A percentile compares a stretch with the other conserved stretches of the same genome.
These are phyloP conservation scores for Clonostachys chloroleuca DNA, from an alignment of 2,329 filamentous ascomycete genomes.

Conservation along the genomic window DNA sequence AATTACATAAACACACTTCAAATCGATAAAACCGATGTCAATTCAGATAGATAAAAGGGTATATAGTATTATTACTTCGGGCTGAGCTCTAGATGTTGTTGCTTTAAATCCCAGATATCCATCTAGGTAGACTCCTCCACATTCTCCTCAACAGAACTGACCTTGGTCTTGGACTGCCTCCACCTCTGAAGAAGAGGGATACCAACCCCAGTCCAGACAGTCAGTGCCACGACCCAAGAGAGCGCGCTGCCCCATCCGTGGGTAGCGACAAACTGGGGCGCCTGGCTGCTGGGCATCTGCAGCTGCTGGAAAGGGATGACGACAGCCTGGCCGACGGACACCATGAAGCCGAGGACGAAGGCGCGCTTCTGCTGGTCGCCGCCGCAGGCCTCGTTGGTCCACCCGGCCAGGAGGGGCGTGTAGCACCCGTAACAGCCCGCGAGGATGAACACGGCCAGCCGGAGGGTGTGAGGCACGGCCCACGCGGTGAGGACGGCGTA, in stretches of 20 bases:
- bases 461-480: constrained; percentile 26
- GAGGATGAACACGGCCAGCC: constrained; percentile 31
- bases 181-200: constrained; percentile 10
- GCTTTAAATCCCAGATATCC: too few species aligned
- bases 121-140: too few species aligned
- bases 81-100: too few species aligned
- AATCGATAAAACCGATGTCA: too few species aligned
- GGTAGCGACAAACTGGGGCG: constrained; percentile 23
- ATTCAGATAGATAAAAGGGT: too few species aligned
- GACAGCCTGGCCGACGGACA: constrained; percentile 26
- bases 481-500: constrained; percentile 30
- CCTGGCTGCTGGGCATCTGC: constrained; percentile 27
- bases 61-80: too few species aligned
- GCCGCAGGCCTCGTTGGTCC: constrained; percentile 32
- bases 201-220: constrained; percentile 23
- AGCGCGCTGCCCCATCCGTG: constrained; percentile 27
- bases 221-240: constrained; percentile 21
- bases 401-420: constrained; percentile 32
- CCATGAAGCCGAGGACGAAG: constrained; percentile 31
- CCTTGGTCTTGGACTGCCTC: too few species aligned
- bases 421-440: constrained; percentile 33
- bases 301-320: constrained; percentile 31
- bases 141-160: too few species aligned
- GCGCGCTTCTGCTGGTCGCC: constrained; percentile 36
- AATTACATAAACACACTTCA: too few species aligned